Conservation (phyloP, 495 filamentous ascomycete species). For the Thermochaetoides thermophila region DNA sequence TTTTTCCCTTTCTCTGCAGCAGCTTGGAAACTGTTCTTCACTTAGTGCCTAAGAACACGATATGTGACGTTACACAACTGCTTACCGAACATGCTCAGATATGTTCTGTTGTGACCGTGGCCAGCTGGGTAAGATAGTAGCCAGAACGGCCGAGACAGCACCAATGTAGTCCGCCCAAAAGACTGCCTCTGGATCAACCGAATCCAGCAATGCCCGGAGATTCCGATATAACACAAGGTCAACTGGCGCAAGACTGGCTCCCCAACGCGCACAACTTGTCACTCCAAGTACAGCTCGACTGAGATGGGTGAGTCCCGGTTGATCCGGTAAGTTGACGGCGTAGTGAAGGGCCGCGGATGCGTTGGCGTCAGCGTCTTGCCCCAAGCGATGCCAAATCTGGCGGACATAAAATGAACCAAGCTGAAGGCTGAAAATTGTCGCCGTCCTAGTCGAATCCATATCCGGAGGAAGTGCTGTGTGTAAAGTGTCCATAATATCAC, state of each 20-base stretch:
- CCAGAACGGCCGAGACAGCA: constrained; percentile 21
- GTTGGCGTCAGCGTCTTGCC: constrained; percentile 31
- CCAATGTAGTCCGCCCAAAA: constrained; percentile 35
- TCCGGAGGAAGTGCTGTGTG: constrained; percentile 38
- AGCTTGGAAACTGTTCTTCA: constrained; percentile 19
- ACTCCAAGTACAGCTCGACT: constrained; percentile 58
- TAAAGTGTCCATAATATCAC: constrained; percentile 33
- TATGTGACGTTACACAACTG: too few species aligned
- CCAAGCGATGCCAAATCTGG: constrained; percentile 32
- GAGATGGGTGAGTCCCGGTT: constrained; percentile 59
- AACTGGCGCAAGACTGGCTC: constrained; percentile 41
- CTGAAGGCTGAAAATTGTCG: constrained; percentile 24
- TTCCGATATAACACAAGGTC: constrained; percentile 26
- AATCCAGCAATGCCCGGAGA: constrained; percentile 22
- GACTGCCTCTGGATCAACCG: constrained; percentile 17
- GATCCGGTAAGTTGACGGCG: constrained; percentile 52
- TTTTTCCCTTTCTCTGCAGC: constrained; percentile 13
- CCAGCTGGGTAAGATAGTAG: constrained; percentile 19
- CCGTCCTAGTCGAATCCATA: constrained; percentile 35
- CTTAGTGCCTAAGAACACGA: too few species aligned
- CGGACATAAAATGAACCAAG: constrained; percentile 26
- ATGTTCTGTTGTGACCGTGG: constrained; percentile 14
- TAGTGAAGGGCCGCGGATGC: constrained; percentile 56
- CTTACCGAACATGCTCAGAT: constrained; percentile 19
- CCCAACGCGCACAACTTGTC: constrained; percentile 64